Conservation (phyloP, 2,329 filamentous ascomycete genomes). For the Exophiala alcalophila region DNA sequence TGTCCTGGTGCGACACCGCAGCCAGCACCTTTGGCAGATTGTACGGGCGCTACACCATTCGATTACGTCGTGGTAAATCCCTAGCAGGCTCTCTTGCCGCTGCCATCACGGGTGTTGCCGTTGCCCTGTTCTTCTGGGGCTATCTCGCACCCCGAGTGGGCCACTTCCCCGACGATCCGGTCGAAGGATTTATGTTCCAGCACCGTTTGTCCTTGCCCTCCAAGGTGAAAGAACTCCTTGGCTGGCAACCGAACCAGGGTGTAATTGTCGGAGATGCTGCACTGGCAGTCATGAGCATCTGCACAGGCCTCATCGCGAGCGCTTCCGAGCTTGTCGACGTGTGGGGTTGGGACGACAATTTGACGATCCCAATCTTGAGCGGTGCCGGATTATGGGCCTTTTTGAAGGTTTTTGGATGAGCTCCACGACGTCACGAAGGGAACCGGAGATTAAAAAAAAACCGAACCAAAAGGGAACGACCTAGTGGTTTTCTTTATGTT, state of each 20-base stretch:
- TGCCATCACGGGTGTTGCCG: constrained; percentile 75
- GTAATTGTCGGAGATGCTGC: constrained; percentile 69
- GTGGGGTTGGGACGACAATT: constrained; percentile 94
- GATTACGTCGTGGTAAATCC: constrained; percentile 83
- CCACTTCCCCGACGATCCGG: constrained; percentile 65
- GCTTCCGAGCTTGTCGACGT: constrained; percentile 87
- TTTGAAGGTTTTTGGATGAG: constrained; percentile 71
- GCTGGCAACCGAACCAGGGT: constrained; percentile 57
- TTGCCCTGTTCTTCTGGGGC: constrained; percentile 85
- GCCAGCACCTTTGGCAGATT: constrained; percentile 90
- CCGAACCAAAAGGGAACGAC: no score
- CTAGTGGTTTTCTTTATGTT: no score
- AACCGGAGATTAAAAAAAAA: background rate
- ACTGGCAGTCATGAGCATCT: constrained; percentile 75
- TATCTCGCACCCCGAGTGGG: constrained; percentile 70
- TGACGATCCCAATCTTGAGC: constrained; percentile 91
- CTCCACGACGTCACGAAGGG: background rate
- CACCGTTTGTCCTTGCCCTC: constrained; percentile 70
- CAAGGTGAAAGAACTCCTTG: constrained; percentile 57
- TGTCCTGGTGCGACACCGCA: constrained; percentile 97
- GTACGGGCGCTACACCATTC: constrained; percentile 84
- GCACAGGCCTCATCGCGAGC: constrained; percentile 84
- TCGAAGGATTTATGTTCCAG: constrained; percentile 68
- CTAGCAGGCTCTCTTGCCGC: constrained; percentile 85
- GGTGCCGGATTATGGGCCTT: constrained; percentile 88